Evolutionary conservation across 345 rosid species (phyloP), one percentile per base, ranked within the genome.

Genomic region (Combretum micranthum): DNA sequence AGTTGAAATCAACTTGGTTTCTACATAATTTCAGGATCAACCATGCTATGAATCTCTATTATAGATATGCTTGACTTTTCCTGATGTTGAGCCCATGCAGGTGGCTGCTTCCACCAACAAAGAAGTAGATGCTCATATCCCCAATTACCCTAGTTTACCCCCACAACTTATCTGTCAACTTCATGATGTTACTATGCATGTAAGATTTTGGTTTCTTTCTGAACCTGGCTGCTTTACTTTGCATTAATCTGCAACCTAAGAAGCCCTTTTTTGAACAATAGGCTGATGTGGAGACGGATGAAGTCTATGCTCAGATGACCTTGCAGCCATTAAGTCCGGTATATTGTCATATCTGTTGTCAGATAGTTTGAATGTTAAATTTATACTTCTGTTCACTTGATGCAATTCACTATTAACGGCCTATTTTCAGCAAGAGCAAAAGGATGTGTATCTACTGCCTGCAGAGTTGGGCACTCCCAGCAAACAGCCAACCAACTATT

Each of bases 261-360:
- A 59, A 13, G 4, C 37, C 8, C 23, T 48, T 53, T 52, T 60
- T 53, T 19, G 53, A 50, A 53, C n/a, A 66, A 55, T 65, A 85
- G 92, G 92, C 92, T 25, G 92, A 85, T 72, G 76, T 77, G 47
- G 92, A 85, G 74, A 82, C 86, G 1, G 92, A 85, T 67, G 92
- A 85, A 75, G 92, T 82, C 26, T 82, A 85, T 66, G 92, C 92
- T 15, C 92, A 85, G 69, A 82, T 85, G 92, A 78, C 86, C 50
- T 76, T 85, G 57, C 92, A 85, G 69, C 92, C 92, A 50, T 63
- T 77, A 59, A 77, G 75, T 72, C 75, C 68, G 71, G 81, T 77
- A 72, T 52, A 11, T 50, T 17, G 46, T 44, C n/a, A 44, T 8
- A 64, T 59, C 53, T 32, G 19, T 12, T 37, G 19, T 49, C n/a